These are phyloP conservation scores for Rubia tinctorum DNA, from an alignment of 305 asterid species.

Conservation along the genomic window DNA sequence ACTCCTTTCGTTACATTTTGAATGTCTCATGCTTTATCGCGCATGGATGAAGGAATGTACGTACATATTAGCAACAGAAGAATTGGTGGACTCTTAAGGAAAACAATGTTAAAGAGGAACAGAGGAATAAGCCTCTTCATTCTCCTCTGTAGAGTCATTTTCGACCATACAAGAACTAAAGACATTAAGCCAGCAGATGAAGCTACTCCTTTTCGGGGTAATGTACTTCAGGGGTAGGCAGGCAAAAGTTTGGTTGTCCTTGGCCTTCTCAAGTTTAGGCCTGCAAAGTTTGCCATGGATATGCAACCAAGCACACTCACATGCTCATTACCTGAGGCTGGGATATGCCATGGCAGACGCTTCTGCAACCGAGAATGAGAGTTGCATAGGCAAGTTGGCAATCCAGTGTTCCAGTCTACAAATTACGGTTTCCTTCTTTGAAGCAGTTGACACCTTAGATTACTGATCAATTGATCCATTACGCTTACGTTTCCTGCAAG, in stretches of 20 bases:
- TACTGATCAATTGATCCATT: conserved; percentile 46
- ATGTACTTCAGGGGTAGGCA: background rate
- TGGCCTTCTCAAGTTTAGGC: background rate
- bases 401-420: conserved; percentile 2
- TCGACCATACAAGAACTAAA: background rate
- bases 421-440: conserved; percentile 30
- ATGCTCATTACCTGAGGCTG: background rate
- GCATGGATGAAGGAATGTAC: too few species aligned
- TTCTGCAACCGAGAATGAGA: background rate
- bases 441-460: conserved; percentile 61
- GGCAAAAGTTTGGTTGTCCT: background rate
- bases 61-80: too few species aligned
- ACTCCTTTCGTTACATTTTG: too few species aligned
- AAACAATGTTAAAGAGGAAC: too few species aligned
- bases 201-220: background rate
- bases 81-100: too few species aligned
- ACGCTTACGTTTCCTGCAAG: conserved; percentile 48
- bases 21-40: too few species aligned
- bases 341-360: background rate
- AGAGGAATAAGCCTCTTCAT: too few species aligned
- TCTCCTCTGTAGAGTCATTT: background rate
- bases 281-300: too few species aligned
- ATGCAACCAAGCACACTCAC: background rate
- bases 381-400: background rate
- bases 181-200: too few species aligned